Percentiles rank a stretch among this genome's conserved stretches.
Evolutionary conservation across 2,329 filamentous ascomycete genomes (phyloP).

Genomic region (Passalora sequoiae): DNA sequence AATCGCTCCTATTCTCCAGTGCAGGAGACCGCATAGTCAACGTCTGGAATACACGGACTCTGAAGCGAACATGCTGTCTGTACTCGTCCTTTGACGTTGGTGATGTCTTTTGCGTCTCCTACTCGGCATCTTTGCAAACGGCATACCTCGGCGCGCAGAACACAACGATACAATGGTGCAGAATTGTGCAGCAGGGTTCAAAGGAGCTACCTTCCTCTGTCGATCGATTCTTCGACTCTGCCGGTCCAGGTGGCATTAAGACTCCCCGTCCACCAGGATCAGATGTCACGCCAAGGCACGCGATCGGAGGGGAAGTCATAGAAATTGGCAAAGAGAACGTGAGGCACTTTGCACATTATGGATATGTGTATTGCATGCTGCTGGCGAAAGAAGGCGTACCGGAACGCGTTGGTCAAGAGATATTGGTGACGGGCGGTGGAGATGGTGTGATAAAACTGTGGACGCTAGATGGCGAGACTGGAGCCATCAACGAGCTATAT

Average conservation of each 20-base stretch:
- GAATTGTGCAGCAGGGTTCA: constrained; percentile 31
- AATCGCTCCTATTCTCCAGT: constrained; percentile 77
- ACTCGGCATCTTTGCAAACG: constrained; percentile 71
- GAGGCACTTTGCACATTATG: constrained; percentile 84
- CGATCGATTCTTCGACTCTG: constrained; percentile 89
- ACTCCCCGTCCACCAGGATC: constrained; percentile 65
- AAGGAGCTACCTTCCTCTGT: constrained; percentile 47
- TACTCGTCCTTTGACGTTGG: constrained; percentile 92
- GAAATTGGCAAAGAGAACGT: constrained; percentile 80
- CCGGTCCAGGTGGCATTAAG: constrained; percentile 72
- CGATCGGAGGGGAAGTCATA: constrained; percentile 59
- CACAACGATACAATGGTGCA: constrained; percentile 89
- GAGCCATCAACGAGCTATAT: constrained; percentile 66
- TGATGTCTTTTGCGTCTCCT: constrained; percentile 92
- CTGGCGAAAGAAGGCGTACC: constrained; percentile 67
- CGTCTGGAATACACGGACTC: constrained; percentile 76
- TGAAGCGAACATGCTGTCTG: constrained; percentile 77
- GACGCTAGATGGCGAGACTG: constrained; percentile 60
- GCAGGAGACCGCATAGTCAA: constrained; percentile 92
- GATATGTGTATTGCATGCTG: constrained; percentile 95
- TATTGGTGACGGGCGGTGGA: constrained; percentile 84
- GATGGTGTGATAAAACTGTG: constrained; percentile 95
- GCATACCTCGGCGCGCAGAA: constrained; percentile 92
- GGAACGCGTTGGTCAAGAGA: constrained; percentile 67
- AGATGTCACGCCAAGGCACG: constrained; percentile 45